Evolutionary conservation across 805 yeast genomes (phyloP).

Genomic region (Peterozyma toletana): DNA sequence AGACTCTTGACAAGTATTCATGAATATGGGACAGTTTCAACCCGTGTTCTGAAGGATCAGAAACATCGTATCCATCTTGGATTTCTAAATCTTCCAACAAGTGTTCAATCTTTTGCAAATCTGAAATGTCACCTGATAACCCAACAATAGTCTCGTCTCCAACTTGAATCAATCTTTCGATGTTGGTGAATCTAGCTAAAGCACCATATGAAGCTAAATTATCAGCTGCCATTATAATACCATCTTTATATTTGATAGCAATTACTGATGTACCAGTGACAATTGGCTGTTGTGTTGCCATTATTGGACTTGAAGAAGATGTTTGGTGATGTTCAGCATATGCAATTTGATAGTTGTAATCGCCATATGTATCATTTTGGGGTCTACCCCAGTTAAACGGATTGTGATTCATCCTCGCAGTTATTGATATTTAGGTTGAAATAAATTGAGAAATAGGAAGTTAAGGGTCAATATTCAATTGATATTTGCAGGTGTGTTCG

Average conservation of each 20-base stretch:
- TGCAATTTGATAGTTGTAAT: conserved; percentile 69
- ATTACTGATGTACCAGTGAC: conserved; percentile 96
- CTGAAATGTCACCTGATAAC: conserved; percentile 89
- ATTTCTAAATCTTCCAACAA: conserved; percentile 71
- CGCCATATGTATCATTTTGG: conserved; percentile 71
- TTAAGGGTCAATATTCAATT: no score
- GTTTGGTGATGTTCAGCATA: conserved; percentile 33
- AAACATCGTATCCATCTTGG: conserved; percentile 76
- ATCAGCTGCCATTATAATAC: conserved; percentile 93
- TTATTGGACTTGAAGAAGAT: conserved; percentile 37
- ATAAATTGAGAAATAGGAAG: neutral
- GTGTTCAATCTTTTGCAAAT: conserved; percentile 77
- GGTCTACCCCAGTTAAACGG: conserved; percentile 97
- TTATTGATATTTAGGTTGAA: neutral
- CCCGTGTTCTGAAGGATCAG: conserved; percentile 27
- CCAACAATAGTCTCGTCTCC: conserved; percentile 89
- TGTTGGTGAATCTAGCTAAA: conserved; percentile 74
- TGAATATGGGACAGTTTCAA: conserved; percentile 84
- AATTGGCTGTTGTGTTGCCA: conserved; percentile 90
- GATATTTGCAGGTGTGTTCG: no score
- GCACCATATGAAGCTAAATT: conserved; percentile 92
- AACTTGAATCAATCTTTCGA: conserved; percentile 78
- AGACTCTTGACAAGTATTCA: conserved; percentile 75
- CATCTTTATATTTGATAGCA: conserved; percentile 83
- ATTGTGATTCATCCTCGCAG: conserved; percentile 78